Evolutionary conservation across 805 yeast genomes (phyloP), one percentile per base, ranked within the genome.

Genomic region (Candida ipomoeae): DNA sequence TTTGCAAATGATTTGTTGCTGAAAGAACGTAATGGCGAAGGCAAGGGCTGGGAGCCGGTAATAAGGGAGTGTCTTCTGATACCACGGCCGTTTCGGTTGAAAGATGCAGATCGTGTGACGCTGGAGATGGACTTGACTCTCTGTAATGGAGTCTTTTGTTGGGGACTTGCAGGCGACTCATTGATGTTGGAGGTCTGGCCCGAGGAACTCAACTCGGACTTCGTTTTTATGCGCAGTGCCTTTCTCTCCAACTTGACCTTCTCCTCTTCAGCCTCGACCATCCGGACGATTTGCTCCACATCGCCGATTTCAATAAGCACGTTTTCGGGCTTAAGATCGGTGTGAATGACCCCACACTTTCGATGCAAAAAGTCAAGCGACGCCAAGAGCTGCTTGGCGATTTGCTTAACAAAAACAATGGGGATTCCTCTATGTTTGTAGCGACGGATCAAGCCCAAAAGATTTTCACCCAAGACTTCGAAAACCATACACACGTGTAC

Each of bases 41-140:
- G 96, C 50, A 90, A 71, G 2, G 97, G 97, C 66, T 90, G 96
- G 0, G 96, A 89, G 0, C 96, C 96, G 0, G 95, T 87, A 44
- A 90, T 85, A 21, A 90, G 69, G 0, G 95, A 84, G 55, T 83
- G 84, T 37, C 92, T 70, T 61, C 96, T 77, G 33, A 88, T 73
- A 48, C 86, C 64, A 42, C 86, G 61, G 5, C 77, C 77, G 52
- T 71, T 70, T 38, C 78, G 56, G 5, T 76, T 76, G 17, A 72
- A 54, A 1, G 74, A 69, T 1, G 77, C 75, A 5, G 75, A 66
- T 36, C 56, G 63, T 23, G 45, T 53, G 17, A 50, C 48, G n/a
- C 46, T 52, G 5, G 56, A 48, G 11, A 55, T 53, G n/a, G 54
- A 49, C 33, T 55, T 53, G 20, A 55, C 58, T 26, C 58, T 41